These are phyloP conservation scores for Artemisia argyi DNA, from an alignment of 129 eudicot species.

Conservation along the genomic window DNA sequence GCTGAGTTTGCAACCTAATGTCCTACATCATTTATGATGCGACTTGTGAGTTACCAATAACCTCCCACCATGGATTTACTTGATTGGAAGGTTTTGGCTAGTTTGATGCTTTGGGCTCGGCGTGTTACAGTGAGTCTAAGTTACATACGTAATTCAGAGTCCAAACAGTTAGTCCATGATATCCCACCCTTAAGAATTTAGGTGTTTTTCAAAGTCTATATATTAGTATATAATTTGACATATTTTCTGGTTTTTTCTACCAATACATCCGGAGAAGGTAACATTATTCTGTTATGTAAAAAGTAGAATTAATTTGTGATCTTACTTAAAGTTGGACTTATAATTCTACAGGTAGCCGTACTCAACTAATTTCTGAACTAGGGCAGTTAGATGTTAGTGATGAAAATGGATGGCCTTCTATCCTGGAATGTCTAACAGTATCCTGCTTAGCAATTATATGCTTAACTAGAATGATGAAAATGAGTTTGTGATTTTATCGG, in stretches of 20 bases:
- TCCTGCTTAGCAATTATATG: conserved; percentile 38
- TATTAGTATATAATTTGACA: too few species aligned
- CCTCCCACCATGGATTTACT: background rate
- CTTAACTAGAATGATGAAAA: too few species aligned
- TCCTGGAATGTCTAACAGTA: conserved; percentile 67
- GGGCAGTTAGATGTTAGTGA: conserved; percentile 50
- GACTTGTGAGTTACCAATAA: background rate
- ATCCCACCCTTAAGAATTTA: background rate
- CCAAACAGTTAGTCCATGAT: background rate
- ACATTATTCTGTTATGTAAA: too few species aligned
- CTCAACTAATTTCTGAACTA: conserved; percentile 60
- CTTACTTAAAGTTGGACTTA: background rate
- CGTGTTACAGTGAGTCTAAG: background rate
- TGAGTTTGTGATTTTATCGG: too few species aligned
- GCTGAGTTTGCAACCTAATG: background rate
- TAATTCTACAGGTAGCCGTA: conserved; percentile 66
- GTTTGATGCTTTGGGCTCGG: background rate
- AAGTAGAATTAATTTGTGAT: too few species aligned
- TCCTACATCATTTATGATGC: background rate
- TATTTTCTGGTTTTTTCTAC: too few species aligned
- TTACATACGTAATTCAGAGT: background rate
- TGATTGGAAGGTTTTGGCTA: background rate
- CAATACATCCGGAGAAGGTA: too few species aligned
- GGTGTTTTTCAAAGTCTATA: too few species aligned
- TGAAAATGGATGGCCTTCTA: conserved; percentile 45